Evolutionary conservation across 371 early-diverging fungal genomes (phyloP).

Genomic region (Mucor circinelloides): DNA sequence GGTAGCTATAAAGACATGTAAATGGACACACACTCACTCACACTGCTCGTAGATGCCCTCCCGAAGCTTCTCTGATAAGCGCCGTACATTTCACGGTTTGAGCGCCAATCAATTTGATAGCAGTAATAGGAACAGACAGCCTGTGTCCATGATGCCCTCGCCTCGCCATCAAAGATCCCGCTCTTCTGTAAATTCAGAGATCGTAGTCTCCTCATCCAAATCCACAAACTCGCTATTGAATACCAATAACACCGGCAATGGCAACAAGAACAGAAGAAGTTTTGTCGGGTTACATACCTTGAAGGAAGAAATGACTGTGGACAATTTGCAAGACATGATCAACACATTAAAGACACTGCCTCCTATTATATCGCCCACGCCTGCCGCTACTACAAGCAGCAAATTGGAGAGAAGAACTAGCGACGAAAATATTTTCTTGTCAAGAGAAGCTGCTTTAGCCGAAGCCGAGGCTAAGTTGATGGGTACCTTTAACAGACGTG

Average conservation of each 20-base stretch:
- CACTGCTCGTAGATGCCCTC: background rate
- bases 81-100: conserved; percentile 36
- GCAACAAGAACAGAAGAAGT: conserved; percentile 17
- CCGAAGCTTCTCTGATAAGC: conserved; percentile 26
- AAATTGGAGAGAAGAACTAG: conserved; percentile 17
- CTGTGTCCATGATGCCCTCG: conserved; percentile 27
- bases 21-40: background rate
- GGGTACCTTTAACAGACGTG: conserved; percentile 44
- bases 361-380: conserved; percentile 27
- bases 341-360: conserved; percentile 60
- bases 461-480: conserved; percentile 57
- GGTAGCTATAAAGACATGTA: background rate
- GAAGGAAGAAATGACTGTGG: conserved; percentile 36
- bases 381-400: background rate
- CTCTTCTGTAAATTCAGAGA: conserved; percentile 44
- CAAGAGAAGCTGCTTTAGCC: conserved; percentile 49
- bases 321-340: conserved; percentile 59
- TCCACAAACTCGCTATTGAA: conserved; percentile 11
- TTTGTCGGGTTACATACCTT: conserved; percentile 22
- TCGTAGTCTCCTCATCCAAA: conserved; percentile 29
- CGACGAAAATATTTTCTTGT: conserved; percentile 37
- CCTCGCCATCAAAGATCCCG: conserved; percentile 44
- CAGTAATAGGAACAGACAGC: conserved; percentile 19
- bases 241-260: background rate
- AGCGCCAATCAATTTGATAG: conserved; percentile 6